Conservation (phyloP, 169 alveolate genomes). For the Plasmodium gonderi region DNA sequence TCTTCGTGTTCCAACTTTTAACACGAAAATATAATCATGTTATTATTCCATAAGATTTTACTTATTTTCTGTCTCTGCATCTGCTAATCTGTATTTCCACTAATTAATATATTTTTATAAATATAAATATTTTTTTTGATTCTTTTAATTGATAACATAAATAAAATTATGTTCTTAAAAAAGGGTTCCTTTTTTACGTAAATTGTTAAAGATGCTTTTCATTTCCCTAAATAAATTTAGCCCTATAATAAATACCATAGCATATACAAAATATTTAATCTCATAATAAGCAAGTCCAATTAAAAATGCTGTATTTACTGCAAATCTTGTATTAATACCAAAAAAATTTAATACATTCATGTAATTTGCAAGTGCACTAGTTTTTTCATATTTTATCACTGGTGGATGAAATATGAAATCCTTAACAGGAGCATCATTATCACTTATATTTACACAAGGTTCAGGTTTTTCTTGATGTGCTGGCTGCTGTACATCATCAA, state of each 20-base stretch:
- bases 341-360: neutral
- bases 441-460: neutral
- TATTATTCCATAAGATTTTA: neutral
- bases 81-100: neutral
- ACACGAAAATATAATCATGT: neutral
- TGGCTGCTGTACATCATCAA: neutral
- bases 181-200: neutral
- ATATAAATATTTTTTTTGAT: neutral
- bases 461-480: neutral
- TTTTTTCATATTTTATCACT: neutral
- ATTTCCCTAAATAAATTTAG: slow-evolving; percentile 9
- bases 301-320: neutral
- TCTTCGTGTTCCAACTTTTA: neutral
- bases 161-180: neutral
- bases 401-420: neutral
- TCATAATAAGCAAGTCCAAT: slow-evolving; percentile 9
- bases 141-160: neutral
- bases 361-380: neutral
- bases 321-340: slow-evolving; percentile 2
- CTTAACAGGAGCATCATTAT: neutral
- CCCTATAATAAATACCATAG: slow-evolving; percentile 4
- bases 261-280: neutral
- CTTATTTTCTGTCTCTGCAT: neutral
- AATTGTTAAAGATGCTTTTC: neutral
- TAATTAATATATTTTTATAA: neutral